Evolutionary conservation across 768 basidiomycete genomes (phyloP).

Genomic region (Calocybe indica): DNA sequence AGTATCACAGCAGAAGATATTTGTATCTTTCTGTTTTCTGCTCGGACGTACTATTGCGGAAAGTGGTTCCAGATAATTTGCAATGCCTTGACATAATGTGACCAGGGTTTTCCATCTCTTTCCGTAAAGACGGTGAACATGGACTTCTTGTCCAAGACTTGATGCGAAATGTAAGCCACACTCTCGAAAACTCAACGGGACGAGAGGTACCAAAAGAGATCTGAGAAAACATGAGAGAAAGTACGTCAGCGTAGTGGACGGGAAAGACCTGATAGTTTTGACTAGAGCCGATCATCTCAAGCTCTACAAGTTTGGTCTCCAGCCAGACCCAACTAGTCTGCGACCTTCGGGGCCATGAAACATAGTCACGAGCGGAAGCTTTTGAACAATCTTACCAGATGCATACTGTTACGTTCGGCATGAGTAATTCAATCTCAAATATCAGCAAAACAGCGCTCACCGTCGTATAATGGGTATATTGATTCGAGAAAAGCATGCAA

Average conservation of each 20-base stretch:
- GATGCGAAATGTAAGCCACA: conserved; percentile 3
- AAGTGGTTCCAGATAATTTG: conserved; percentile 88
- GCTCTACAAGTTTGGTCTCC: conserved; percentile 80
- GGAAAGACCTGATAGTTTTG: conserved; percentile 60
- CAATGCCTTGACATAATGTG: conserved; percentile 76
- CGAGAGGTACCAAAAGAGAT: conserved; percentile 54
- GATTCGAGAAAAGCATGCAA: conserved; percentile 81
- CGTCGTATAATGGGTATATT: conserved; percentile 80
- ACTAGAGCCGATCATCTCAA: conserved; percentile 74
- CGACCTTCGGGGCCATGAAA: conserved; percentile 39
- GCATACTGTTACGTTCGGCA: conserved; percentile 36
- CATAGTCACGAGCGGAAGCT: not conserved
- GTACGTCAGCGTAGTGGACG: not conserved
- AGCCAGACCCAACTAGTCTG: conserved; percentile 90
- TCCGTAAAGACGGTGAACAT: conserved; percentile 88
- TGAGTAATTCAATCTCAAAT: not conserved
- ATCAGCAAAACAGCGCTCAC: conserved; percentile 21
- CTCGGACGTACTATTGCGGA: conserved; percentile 58
- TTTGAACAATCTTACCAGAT: conserved; percentile 53
- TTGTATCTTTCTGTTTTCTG: too few species aligned
- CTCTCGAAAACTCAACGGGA: not conserved
- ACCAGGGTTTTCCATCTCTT: conserved; percentile 66
- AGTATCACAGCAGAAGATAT: too few species aligned
- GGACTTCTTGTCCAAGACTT: conserved; percentile 77
- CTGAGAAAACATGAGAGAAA: conserved; percentile 19